A percentile compares a stretch with the other conserved stretches of the same genome.
Evolutionary conservation across 2,329 filamentous ascomycete species (phyloP).

Genomic region (Aspergillus terreus): DNA sequence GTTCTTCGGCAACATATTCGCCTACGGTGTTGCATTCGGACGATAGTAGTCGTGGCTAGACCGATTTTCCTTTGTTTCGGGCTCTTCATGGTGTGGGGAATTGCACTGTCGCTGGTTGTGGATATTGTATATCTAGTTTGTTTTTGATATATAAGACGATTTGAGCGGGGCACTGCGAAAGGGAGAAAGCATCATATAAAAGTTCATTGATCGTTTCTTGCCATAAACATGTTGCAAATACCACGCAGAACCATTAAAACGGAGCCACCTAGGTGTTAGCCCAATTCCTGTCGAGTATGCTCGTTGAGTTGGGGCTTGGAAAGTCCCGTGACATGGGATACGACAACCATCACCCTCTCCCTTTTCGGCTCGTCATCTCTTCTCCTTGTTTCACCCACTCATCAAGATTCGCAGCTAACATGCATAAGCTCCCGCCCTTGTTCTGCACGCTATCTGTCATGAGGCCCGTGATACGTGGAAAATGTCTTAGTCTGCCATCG

Average conservation of each 20-base stretch:
- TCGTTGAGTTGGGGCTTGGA: background rate
- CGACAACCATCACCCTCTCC: background rate
- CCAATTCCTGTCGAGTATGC: background rate
- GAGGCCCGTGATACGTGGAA: background rate
- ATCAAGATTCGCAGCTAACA: background rate
- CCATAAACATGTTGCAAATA: too few species aligned
- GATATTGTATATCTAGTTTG: slow-evolving; percentile 10
- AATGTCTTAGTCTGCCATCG: background rate
- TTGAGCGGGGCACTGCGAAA: too few species aligned
- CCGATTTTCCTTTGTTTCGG: slow-evolving; percentile 8
- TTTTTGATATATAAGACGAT: background rate
- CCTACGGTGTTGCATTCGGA: background rate
- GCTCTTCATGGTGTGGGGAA: slow-evolving; percentile 10
- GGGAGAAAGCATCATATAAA: too few species aligned
- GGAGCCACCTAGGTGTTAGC: too few species aligned
- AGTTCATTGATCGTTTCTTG: too few species aligned
- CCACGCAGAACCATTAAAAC: too few species aligned
- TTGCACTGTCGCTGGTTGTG: slow-evolving; percentile 3
- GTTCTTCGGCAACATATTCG: slow-evolving; percentile 8
- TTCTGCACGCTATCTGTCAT: too few species aligned
- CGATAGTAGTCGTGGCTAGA: slow-evolving; percentile 9
- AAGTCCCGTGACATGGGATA: background rate
- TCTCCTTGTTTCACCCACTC: background rate
- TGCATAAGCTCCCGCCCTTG: background rate
- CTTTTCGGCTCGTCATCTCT: background rate